Conservation (phyloP, 2,329 filamentous ascomycete species). For the Fusarium buharicum region DNA sequence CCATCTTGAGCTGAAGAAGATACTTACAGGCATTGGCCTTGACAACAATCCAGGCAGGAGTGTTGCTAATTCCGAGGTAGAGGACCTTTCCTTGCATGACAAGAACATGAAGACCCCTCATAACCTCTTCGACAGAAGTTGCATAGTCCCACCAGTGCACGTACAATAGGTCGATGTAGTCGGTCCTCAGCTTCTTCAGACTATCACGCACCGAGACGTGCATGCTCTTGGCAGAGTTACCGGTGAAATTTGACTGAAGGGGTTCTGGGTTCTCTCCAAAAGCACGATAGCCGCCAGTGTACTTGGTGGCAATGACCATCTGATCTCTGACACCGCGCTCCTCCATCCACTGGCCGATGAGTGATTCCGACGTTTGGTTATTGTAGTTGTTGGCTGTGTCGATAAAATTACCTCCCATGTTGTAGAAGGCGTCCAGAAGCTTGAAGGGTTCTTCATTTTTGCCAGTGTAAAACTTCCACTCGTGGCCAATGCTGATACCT, state of each 20-base stretch:
- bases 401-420: conserved; percentile 69
- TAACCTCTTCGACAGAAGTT: conserved; percentile 22
- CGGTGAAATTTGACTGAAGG: conserved; percentile 48
- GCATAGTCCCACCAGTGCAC: conserved; percentile 43
- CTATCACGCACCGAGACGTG: conserved; percentile 54
- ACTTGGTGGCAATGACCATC: conserved; percentile 62
- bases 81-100: conserved; percentile 37
- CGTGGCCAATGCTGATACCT: conserved; percentile 40
- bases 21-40: conserved; percentile 38
- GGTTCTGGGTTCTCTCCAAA: conserved; percentile 19
- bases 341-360: conserved; percentile 63
- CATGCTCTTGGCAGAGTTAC: conserved; percentile 53
- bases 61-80: conserved; percentile 48
- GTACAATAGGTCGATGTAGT: conserved; percentile 50
- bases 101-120: conserved; percentile 16
- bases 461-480: conserved; percentile 34
- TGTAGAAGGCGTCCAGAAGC: conserved; percentile 66
- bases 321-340: conserved; percentile 57
- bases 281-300: conserved; percentile 53
- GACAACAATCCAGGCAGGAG: conserved; percentile 49
- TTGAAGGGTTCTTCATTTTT: conserved; percentile 62
- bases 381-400: conserved; percentile 66
- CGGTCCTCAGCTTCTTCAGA: conserved; percentile 54
- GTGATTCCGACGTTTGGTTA: conserved; percentile 60
- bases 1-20: neutral